phyloP scores from a whole-genome alignment of 257 asterid species.

The Rauvolfia tetraphylla region DNA sequence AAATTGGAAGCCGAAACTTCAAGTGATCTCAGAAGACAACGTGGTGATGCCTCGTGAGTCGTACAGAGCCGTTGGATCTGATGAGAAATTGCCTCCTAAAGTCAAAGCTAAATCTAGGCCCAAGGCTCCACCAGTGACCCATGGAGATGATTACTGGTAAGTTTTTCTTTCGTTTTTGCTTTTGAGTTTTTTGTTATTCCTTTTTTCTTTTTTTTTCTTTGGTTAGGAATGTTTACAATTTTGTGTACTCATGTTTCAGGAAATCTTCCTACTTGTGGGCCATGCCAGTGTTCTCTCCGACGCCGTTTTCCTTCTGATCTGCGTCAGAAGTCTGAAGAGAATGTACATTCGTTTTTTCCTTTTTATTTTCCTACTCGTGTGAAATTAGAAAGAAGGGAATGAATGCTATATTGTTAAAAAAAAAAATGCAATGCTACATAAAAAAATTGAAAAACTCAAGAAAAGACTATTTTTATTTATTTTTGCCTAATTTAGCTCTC shows the following conservation, averaged over 20 bases:
- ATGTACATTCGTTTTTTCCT: not conserved
- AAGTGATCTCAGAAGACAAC: slow-evolving; percentile 39
- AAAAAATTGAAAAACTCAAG: too few relatives aligned
- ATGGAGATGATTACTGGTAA: slow-evolving; percentile 13
- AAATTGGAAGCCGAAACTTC: slow-evolving; percentile 53
- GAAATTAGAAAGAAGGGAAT: too few relatives aligned
- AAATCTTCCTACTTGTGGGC: slow-evolving; percentile 11
- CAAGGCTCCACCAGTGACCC: not conserved
- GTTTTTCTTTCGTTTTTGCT: not conserved
- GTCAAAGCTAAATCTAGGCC: slow-evolving; percentile 12
- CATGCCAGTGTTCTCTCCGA: slow-evolving; percentile 8
- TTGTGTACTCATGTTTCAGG: slow-evolving; percentile 3
- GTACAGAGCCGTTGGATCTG: slow-evolving; percentile 2
- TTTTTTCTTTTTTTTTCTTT: not conserved
- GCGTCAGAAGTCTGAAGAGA: too few relatives aligned
- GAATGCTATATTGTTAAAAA: too few relatives aligned
- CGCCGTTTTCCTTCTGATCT: not conserved
- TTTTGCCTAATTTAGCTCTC: too few relatives aligned
- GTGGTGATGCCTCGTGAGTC: slow-evolving; percentile 15
- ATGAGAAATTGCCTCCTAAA: slow-evolving; percentile 7
- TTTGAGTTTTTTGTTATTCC: not conserved
- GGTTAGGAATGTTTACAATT: not conserved
- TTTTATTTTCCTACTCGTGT: too few relatives aligned
- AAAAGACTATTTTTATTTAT: too few relatives aligned
- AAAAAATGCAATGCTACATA: too few relatives aligned